Evolutionary conservation across 768 basidiomycete genomes (phyloP).

Genomic region (Podaxis sp.): DNA sequence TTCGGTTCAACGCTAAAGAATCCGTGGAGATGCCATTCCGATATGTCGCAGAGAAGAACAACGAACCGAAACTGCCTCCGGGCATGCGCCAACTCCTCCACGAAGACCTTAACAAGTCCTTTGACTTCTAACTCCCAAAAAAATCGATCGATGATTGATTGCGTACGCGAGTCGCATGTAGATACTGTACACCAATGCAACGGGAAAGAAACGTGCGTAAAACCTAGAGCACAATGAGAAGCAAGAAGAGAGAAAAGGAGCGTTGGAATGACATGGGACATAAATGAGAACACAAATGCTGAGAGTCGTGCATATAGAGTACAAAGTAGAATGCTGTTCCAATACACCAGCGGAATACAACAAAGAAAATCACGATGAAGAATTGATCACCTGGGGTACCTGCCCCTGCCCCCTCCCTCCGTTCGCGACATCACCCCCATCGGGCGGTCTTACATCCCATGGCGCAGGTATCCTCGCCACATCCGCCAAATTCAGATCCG

Average conservation of each 20-base stretch:
- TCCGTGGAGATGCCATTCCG: conserved; percentile 99
- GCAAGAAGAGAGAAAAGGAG: not conserved
- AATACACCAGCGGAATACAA: not conserved
- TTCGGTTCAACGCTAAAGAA: conserved; percentile 82
- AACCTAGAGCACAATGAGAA: conserved; percentile 10
- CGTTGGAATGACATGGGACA: conserved; percentile 17
- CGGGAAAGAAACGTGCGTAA: conserved; percentile 4
- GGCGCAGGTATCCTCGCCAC: conserved; percentile 70
- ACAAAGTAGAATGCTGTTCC: conserved; percentile 6
- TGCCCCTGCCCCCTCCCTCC: not conserved
- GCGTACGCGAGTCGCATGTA: not conserved
- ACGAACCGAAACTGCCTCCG: conserved; percentile 76
- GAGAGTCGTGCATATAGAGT: not conserved
- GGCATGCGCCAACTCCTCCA: conserved; percentile 88
- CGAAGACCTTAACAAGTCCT: conserved; percentile 83
- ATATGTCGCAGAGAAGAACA: conserved; percentile 44
- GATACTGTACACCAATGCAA: conserved; percentile 11
- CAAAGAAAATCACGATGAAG: conserved; percentile 3
- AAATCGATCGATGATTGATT: not conserved
- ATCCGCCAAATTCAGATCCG: conserved; percentile 79
- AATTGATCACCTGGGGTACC: conserved; percentile 7
- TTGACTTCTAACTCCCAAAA: conserved; percentile 61
- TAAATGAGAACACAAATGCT: conserved; percentile 16
- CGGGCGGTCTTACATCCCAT: conserved; percentile 54
- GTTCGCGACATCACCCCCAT: not conserved